Percentiles rank a stretch among this genome's conserved stretches.
Conservation (phyloP, 208 protist genomes). For the Leishmania aethiopica region DNA sequence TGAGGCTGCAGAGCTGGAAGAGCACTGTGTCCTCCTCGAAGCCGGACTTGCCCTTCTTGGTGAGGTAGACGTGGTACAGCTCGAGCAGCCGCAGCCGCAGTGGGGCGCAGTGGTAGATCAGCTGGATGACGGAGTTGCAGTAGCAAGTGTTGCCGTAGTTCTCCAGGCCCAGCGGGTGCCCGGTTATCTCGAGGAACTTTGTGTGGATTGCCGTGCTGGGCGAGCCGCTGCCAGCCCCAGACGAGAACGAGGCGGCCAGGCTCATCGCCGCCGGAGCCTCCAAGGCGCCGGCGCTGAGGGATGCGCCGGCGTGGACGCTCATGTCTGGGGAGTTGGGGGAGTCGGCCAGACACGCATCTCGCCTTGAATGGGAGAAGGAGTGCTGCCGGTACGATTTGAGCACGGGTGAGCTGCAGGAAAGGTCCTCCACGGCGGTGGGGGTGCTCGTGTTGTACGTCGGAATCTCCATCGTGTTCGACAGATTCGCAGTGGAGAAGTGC, state of each 20-base stretch:
- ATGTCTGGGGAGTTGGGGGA: constrained; percentile 33
- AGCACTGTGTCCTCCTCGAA: constrained; percentile 76
- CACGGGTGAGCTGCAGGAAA: constrained; percentile 51
- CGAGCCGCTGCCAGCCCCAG: constrained; percentile 1
- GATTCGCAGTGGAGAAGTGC: constrained; percentile 16
- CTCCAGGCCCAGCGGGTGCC: constrained; percentile 79
- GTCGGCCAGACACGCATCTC: constrained; percentile 5
- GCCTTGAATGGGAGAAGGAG: constrained; percentile 46
- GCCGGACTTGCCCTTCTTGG: constrained; percentile 51
- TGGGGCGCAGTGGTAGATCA: constrained; percentile 90
- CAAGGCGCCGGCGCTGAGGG: constrained; percentile 5
- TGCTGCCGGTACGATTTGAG: constrained; percentile 72
- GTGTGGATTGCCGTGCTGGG: constrained; percentile 40
- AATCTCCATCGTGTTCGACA: constrained; percentile 37
- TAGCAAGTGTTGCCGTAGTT: constrained; percentile 94
- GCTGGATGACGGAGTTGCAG: constrained; percentile 89
- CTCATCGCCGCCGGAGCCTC: constrained; percentile 7
- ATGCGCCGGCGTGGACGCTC: constrained; percentile 16
- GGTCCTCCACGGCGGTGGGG: constrained; percentile 30
- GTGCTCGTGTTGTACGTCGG: constrained; percentile 52
- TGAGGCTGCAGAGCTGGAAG: constrained; percentile 61
- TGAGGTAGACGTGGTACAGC: constrained; percentile 65
- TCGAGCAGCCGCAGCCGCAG: constrained; percentile 79
- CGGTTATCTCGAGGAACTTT: constrained; percentile 76
- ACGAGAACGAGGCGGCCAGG: background rate